Base-by-base conservation (phyloP, 352 stramenopile genomes). In the Pythium periplocum region DNA sequence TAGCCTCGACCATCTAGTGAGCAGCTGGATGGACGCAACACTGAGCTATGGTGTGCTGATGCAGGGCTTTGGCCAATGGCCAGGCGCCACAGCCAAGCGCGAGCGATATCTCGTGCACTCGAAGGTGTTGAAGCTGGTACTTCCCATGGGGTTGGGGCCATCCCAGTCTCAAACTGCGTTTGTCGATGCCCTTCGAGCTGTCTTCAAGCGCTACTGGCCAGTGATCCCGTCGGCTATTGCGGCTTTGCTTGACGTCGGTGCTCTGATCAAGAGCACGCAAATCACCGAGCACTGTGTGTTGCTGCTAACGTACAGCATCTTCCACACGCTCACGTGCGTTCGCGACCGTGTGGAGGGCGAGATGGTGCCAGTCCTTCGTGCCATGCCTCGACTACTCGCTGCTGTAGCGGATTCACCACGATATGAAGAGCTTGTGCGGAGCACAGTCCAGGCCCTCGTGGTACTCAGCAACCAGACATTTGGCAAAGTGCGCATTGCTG, bases 141-240 rank as follows among this genome's bases (percentile, higher is more conserved):
- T 48, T 11, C 43, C 43, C 43, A 30, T 48, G 43, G 43, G 43
- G 43, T 48, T 66, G 4, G 43, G 36, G 11, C 38, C 58, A 9
- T 49, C 47, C 9, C 41, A 56, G 6, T 43, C 58, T 4, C 51
- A 60, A 45, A 11, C 42, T 69, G 49, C 57, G 17, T 59, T 45
- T 2, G 48, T 57, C 11, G 58, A 60, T n/a, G 52, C 52, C 4
- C 31, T 66, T 32, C 52, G 59, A 0, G 58, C 67, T 12, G 51
- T 83, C 30, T 85, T 73, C 48, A 85, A 83, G 45, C 69, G 56
- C 6, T 85, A 82, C 52, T 88, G 78, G 78, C 71, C 78, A 9
- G 59, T 63, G 51, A 80, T 86, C 48, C 56, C 73, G 5, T 57
- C 73, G 48, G 75, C 73, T 1, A 69, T 88, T 47, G 71, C 70